Evolutionary conservation across 305 asterid genomes (phyloP).

Genomic region (Fraxinus floribunda): DNA sequence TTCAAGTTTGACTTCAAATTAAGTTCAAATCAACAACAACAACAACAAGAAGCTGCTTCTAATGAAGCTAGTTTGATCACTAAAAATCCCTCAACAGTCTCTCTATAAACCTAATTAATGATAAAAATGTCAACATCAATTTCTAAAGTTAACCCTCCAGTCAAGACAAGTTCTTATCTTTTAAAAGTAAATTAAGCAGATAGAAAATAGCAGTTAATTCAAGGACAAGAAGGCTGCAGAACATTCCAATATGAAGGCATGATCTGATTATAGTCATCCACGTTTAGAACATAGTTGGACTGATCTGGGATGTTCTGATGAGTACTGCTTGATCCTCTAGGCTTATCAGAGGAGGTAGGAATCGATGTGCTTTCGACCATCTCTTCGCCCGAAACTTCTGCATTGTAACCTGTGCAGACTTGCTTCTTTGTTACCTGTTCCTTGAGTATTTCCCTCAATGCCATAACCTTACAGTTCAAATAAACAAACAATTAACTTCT

Average conservation of each 20-base stretch:
- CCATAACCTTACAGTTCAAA: conserved; percentile 23
- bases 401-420: conserved; percentile 23
- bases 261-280: conserved; percentile 26
- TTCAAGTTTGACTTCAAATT: not conserved
- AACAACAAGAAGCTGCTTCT: not conserved
- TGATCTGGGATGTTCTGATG: conserved; percentile 13
- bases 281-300: conserved; percentile 29
- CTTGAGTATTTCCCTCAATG: conserved; percentile 31
- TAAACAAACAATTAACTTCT: not conserved
- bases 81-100: not conserved
- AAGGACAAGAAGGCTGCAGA: conserved; percentile 18
- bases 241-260: conserved; percentile 25
- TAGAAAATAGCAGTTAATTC: not conserved
- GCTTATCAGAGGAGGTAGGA: conserved; percentile 1
- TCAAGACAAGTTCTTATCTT: not conserved
- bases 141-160: not conserved
- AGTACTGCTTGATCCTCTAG: conserved; percentile 2
- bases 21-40: not conserved
- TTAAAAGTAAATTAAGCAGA: not conserved
- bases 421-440: conserved; percentile 28
- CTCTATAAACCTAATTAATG: not conserved
- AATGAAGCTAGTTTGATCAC: not conserved
- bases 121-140: not conserved
- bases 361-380: conserved; percentile 33
- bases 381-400: conserved; percentile 17